A percentile compares a stretch with the other conserved stretches of the same genome.
Evolutionary conservation across 2,329 filamentous ascomycete species (phyloP).

Genomic region (Pseudopyricularia javanii): DNA sequence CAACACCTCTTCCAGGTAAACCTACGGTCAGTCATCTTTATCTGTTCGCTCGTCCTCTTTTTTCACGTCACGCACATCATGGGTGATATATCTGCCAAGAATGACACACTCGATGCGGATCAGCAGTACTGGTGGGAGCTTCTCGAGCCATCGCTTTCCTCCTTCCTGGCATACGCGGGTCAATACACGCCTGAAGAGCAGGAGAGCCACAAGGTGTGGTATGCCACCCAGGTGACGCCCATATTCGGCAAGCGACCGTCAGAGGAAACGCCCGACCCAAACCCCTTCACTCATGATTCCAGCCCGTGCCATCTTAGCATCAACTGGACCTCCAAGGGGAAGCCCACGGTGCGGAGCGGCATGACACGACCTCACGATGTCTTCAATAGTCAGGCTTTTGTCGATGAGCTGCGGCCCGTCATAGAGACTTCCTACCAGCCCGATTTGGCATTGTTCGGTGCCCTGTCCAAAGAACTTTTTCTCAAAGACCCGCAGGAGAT

Average conservation of each 20-base stretch:
- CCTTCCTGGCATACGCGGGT: not conserved
- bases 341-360: not conserved
- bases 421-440: not conserved
- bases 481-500: not conserved
- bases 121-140: not conserved
- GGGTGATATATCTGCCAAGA: not conserved
- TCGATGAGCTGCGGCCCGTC: not conserved
- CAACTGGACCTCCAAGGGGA: not conserved
- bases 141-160: not conserved
- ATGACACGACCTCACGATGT: not conserved
- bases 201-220: not conserved
- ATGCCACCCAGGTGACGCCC: not conserved
- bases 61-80: not conserved
- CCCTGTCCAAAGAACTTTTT: not conserved
- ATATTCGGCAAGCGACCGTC: not conserved
- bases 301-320: not conserved
- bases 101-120: not conserved
- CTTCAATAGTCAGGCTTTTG: not conserved
- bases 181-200: not conserved
- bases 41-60: not conserved
- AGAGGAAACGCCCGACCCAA: not conserved
- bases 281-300: not conserved
- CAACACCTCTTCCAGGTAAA: no score
- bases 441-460: not conserved
- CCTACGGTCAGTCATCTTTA: no score